Evolutionary conservation across 177 flowering plant genomes (phyloP).

Genomic region (Tripterygium wilfordii): DNA sequence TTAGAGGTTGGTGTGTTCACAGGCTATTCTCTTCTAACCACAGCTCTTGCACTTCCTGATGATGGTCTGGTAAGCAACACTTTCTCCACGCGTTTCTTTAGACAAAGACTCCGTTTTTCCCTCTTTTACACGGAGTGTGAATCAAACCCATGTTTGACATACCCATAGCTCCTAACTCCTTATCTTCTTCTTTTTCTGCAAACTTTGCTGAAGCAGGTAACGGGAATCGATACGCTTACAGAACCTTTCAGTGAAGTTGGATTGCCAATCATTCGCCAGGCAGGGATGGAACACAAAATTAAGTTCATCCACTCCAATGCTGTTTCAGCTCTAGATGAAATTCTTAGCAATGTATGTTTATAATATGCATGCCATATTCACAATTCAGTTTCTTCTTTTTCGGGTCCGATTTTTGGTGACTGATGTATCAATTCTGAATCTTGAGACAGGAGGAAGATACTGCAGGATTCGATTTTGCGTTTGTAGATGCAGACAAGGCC

Average conservation of each 20-base stretch:
- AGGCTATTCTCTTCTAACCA: constrained; percentile 42
- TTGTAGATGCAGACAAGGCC: constrained; percentile 41
- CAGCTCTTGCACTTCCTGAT: constrained; percentile 43
- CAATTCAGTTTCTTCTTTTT: background rate
- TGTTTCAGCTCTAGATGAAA: constrained; percentile 12
- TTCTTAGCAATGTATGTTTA: constrained; percentile 17
- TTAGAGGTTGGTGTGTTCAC: constrained; percentile 52
- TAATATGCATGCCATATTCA: background rate
- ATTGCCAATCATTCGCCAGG: constrained; percentile 31
- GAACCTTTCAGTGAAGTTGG: constrained; percentile 39
- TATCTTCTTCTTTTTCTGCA: background rate
- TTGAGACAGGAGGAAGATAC: constrained; percentile 20
- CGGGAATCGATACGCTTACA: constrained; percentile 27
- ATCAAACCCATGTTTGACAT: no score
- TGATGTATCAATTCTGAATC: background rate
- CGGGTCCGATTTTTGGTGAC: no score
- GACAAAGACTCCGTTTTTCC: no score
- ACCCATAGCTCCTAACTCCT: no score
- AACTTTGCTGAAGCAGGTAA: constrained; percentile 18
- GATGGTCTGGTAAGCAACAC: constrained; percentile 26
- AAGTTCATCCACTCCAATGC: constrained; percentile 27
- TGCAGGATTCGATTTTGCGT: constrained; percentile 33
- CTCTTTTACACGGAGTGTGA: no score
- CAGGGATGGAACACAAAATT: constrained; percentile 39
- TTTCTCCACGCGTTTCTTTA: no score